Evolutionary conservation across 1,284 basidiomycete species (phyloP), one percentile per base, ranked within the genome.

Genomic region (Athelia psychrophila): DNA sequence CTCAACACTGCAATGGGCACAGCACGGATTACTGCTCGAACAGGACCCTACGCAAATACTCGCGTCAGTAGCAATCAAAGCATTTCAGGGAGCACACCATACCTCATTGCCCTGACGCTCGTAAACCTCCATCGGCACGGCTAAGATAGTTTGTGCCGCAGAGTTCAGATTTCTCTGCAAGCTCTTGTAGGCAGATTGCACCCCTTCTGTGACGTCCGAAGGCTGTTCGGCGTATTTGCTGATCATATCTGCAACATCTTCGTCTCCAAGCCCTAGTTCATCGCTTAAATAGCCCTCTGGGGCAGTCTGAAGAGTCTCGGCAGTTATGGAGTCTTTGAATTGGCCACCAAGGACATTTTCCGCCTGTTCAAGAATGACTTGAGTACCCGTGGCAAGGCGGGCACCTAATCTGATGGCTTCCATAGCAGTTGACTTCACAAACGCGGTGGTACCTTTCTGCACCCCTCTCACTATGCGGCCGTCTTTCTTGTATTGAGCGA

Each of bases 101-200:
- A 91, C 94, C 78, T 95, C 90, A 50, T 86, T 89, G 16, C 90
- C 90, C 13, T 91, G 89, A 54, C 89, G 79, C 68, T 99, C 96
- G 62, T 98, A 98, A 16, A 98, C 94, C 68, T 99, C 97, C 95
- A 99, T 98, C 0, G 96, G 96, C 1, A 99, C 93, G 0, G 97
- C 96, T 25, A 99, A 79, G 57, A 99, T 99, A 0, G 97, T 99
- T 72, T 99, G 96, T 13, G 96, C 97, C 3, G 96, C 96, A 27
- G 90, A 91, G 58, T 88, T 91, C 52, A 98, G 68, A 68, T 97
- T 97, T 60, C 74, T 84, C 53, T 81, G 83, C 59, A 99, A 68
- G 60, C 91, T 94, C 62, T 77, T 81, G 69, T 98, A 97, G 16
- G 95, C 96, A 1, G 86, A 87, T 56, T 91, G 83, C n/a, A 99